Conservation (phyloP, 257 asterid species). For the Solanum paucissectum region DNA sequence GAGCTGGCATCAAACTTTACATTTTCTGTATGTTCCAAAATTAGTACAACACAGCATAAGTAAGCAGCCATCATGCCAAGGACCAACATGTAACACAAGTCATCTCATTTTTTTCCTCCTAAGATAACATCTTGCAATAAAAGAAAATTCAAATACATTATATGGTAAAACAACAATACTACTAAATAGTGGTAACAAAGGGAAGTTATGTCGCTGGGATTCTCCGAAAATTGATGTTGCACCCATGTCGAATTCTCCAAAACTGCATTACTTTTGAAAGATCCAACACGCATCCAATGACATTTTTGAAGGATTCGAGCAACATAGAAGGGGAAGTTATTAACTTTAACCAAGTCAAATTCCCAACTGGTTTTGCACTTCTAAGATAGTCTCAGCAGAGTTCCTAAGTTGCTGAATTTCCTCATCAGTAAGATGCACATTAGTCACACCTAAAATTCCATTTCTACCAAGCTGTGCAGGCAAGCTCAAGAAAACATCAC, state of each 20-base stretch:
- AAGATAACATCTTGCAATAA: background rate
- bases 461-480: conserved; percentile 68
- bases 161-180: background rate
- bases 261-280: background rate
- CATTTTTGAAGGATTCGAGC: background rate
- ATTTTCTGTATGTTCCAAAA: background rate
- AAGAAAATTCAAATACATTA: background rate
- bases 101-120: background rate
- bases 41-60: background rate
- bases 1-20: background rate
- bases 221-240: background rate
- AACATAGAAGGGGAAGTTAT: background rate
- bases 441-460: conserved; percentile 71
- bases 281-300: background rate
- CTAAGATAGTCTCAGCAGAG: conserved; percentile 60
- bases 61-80: background rate
- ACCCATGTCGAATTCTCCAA: background rate
- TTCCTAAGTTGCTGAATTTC: conserved; percentile 51
- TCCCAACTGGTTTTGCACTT: conserved; percentile 59
- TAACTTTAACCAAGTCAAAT: conserved; percentile 17
- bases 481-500: conserved; percentile 68
- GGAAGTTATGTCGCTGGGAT: background rate
- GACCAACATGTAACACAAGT: background rate
- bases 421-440: conserved; percentile 62
- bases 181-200: background rate